Base-by-base conservation (phyloP, 192 early-diverging fungal species). In the Mortierella alpina region DNA sequence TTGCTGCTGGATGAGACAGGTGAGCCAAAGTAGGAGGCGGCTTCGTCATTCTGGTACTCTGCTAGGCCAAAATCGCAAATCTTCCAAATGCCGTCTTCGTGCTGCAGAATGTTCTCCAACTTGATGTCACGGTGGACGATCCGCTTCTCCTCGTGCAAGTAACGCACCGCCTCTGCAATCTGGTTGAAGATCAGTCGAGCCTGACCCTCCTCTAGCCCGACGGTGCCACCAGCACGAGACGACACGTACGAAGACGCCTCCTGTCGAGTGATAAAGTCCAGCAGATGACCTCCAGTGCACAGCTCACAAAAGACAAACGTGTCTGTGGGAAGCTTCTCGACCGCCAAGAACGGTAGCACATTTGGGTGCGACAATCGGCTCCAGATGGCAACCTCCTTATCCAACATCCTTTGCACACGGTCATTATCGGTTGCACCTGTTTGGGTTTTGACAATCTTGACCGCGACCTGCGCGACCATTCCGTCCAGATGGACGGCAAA, bases 91-190 rank as follows among this genome's bases (percentile, higher is more conserved):
- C 84, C 85, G 17, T 89, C 64, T 50, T 85, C 86, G 64, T 89
- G 90, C 47, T 95, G 83, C 41, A 97, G 84, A 23, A 97, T 86
- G 82, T 99, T 99, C 72, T 99, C 97, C 11, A 94, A 89, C 82
- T 99, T 99, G 66, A 99, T 85, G 73, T 99, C 97, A 14, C 93
- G 90, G 77, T 98, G 97, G 3, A 88, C 89, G 55, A 95, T 85
- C 23, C 91, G 89, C 41, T 88, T 85, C 60, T 89, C 84, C 55
- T 85, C 64, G 77, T 98, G 98, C 55, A 98, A 64, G 77, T 98
- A 97, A 10, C 86, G 71, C 0, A 99, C 77, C 12, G 92, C 94
- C 7, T 86, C 79, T 4, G 87, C 91, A 55, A 8, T 55, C 50
- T 31, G 46, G 14, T 47, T 48, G 8, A 70, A 59, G 41, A 73